A percentile compares a stretch with the other conserved stretches of the same genome.
phyloP scores from a whole-genome alignment of 2,329 filamentous ascomycete species.

The Chaetomiaceae sp. region DNA sequence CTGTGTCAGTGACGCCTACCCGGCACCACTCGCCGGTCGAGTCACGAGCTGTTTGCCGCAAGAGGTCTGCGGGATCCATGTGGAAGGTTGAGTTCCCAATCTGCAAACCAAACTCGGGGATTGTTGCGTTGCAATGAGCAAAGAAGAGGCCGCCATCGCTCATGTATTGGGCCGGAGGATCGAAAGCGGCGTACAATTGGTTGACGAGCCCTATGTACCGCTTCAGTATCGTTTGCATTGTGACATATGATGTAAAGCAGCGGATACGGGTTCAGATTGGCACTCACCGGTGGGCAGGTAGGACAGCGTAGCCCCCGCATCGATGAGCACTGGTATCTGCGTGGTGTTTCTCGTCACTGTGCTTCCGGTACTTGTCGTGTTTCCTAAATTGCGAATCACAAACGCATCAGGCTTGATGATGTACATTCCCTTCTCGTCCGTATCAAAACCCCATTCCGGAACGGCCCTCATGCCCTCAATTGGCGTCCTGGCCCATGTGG shows the following conservation, averaged over 20 bases:
- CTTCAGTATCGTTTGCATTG: not conserved
- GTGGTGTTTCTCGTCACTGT: conserved; percentile 22
- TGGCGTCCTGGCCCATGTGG: conserved; percentile 23
- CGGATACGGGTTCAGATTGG: not conserved
- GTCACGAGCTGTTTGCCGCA: conserved; percentile 23
- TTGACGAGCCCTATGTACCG: conserved; percentile 19
- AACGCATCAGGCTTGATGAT: conserved; percentile 25
- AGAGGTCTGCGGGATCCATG: conserved; percentile 24
- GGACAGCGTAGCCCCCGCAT: conserved; percentile 25
- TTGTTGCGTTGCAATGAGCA: conserved; percentile 27
- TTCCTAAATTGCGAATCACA: conserved; percentile 12
- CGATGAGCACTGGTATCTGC: conserved; percentile 25
- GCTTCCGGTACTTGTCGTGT: not conserved
- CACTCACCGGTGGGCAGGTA: conserved; percentile 22
- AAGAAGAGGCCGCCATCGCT: conserved; percentile 20
- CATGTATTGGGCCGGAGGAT: conserved; percentile 23
- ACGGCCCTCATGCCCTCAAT: conserved; percentile 22
- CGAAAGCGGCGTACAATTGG: conserved; percentile 21
- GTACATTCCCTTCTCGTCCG: conserved; percentile 25
- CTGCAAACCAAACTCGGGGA: conserved; percentile 27
- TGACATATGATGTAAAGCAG: too few relatives aligned
- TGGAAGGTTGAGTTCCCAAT: conserved; percentile 24
- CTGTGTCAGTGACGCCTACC: conserved; percentile 24
- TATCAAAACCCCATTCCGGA: conserved; percentile 16
- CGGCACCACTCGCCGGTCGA: conserved; percentile 23